Base-by-base conservation (phyloP, 306 rosid genomes). In the Betula pendula region DNA sequence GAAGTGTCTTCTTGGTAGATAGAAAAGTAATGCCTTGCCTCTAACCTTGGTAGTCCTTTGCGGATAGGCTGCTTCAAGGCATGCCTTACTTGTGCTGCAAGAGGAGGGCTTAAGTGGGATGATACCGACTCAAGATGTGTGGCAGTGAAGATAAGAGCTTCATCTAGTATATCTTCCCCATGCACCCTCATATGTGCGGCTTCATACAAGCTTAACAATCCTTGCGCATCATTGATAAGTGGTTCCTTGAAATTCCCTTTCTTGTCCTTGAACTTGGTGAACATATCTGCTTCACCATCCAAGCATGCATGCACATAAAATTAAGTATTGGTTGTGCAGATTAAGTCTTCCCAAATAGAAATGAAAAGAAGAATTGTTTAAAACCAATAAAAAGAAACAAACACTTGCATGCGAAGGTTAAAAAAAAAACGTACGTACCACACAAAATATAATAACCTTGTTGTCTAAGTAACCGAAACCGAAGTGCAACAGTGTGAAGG, bases 41-140 rank as follows among this genome's bases (percentile, higher is more conserved):
- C 75, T 0, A 52, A 16, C 35, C 86, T 75, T 8, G 59, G 68
- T 3, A 78, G 0, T 22, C 65, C 55, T 38, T 76, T 79, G 15
- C 11, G 48, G 40, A 79, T 27, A 19, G 86, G 86, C 13, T 59
- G 40, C 1, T 58, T 35, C 8, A 80, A 27, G 22, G 84, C 71
- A 75, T 69, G 70, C 15, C 2, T 15, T 20, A 42, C 76, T 48
- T 69, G 67, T 1, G 48, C 50, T 5, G 4, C 17, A 1, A 68
- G 38, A 9, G 48, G 43, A 12, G 71, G 73, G 40, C 56, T 77
- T 12, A 52, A 49, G 50, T 71, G 67, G 19, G 53, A 14, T 62
- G 53, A 33, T 19, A 51, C 20, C 0, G 71, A 27, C 71, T 62
- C 14, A 10, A 75, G 60, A 47, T 47, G 60, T 24, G 33, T 31